phyloP scores from a whole-genome alignment of 495 filamentous ascomycete species.

The Penicillium flavigenum region DNA sequence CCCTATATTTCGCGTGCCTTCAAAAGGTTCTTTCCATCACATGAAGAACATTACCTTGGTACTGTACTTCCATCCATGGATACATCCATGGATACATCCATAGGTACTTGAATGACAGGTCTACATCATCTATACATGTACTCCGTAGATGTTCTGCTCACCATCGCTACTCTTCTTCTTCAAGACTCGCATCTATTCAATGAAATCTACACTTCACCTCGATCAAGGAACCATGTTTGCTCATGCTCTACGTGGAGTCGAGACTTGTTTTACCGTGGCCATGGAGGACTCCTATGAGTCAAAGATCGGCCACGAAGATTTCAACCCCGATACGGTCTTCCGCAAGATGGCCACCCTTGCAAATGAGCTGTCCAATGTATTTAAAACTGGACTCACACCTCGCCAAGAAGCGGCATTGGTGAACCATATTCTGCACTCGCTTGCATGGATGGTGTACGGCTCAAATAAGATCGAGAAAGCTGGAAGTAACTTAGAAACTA shows the following conservation, averaged over 20 bases:
- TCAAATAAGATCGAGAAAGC: slow-evolving; percentile 15
- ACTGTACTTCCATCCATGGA: too few relatives aligned
- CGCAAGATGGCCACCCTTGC: slow-evolving; percentile 7
- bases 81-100: too few relatives aligned
- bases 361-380: background rate
- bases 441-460: slow-evolving; percentile 13
- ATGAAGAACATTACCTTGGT: too few relatives aligned
- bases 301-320: background rate
- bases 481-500: background rate
- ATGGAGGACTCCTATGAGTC: background rate
- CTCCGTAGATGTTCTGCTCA: too few relatives aligned
- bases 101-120: too few relatives aligned
- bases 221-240: background rate
- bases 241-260: background rate
- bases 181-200: background rate
- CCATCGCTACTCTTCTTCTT: background rate
- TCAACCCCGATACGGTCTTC: slow-evolving; percentile 1
- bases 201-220: background rate
- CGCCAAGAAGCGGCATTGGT: background rate
- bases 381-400: background rate
- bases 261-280: background rate
- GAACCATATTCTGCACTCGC: slow-evolving; percentile 1
- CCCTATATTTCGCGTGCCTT: too few relatives aligned
- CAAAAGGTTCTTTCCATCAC: too few relatives aligned
- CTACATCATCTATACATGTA: too few relatives aligned